phyloP scores from a whole-genome alignment of 2,329 filamentous ascomycete genomes.

The Fonsecaea pugnacius region DNA sequence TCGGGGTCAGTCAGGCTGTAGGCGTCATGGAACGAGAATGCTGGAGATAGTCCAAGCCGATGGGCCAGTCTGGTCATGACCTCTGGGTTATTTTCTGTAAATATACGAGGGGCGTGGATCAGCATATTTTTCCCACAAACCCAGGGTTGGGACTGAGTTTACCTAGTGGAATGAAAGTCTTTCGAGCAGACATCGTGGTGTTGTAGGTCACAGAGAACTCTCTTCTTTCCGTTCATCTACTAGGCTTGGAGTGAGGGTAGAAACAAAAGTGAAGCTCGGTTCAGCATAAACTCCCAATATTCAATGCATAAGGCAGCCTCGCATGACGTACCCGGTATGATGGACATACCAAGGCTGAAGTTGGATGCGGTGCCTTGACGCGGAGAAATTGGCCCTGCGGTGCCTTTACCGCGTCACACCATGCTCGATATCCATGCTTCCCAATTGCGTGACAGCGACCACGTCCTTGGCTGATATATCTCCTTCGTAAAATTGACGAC shows the following conservation, averaged over 20 bases:
- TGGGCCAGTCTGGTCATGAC: slow-evolving; percentile 57
- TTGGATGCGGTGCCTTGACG: slow-evolving; percentile 4
- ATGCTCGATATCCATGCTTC: not conserved
- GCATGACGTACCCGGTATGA: slow-evolving; percentile 18
- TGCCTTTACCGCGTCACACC: slow-evolving; percentile 2
- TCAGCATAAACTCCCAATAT: no score
- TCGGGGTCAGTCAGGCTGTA: slow-evolving; percentile 58
- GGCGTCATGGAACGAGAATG: slow-evolving; percentile 59
- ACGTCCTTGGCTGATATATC: slow-evolving; percentile 1
- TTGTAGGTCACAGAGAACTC: not conserved
- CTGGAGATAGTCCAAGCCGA: slow-evolving; percentile 53
- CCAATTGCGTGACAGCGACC: not conserved
- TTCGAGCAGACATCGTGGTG: slow-evolving; percentile 20
- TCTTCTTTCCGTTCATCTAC: not conserved
- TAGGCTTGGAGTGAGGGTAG: not conserved
- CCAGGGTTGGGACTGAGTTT: not conserved
- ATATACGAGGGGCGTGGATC: not conserved
- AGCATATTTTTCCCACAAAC: not conserved
- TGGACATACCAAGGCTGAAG: not conserved
- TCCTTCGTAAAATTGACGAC: not conserved
- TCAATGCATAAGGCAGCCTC: slow-evolving; percentile 23
- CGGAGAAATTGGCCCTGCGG: slow-evolving; percentile 6
- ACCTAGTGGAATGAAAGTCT: slow-evolving; percentile 31
- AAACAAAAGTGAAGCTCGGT: not conserved
- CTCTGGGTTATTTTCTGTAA: slow-evolving; percentile 59